Base-by-base conservation (phyloP, 2,329 filamentous ascomycete genomes). In the Helicocarpus griseus region DNA sequence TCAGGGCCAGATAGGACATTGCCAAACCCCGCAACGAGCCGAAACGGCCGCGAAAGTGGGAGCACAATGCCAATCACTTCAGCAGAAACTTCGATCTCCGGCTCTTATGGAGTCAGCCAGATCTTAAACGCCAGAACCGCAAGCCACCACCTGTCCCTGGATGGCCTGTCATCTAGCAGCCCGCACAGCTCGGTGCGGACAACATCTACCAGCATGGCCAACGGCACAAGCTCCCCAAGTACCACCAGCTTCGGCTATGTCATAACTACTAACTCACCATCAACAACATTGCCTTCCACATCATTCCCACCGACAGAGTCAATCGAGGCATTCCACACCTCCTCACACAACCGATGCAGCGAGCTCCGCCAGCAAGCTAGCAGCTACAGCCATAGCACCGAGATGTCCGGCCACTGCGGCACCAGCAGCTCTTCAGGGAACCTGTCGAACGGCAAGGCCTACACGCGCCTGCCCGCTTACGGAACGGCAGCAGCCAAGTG, bases 1-100 rank as follows among this genome's bases (percentile, higher is more conserved):
- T 56, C 65, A 21, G 60, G 57, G 2, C 53, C 61, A 41, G 66
- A 68, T 49, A 61, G 69, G 44, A 69, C 60, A 8, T 59, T 71
- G 24, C 69, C 69, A 28, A 67, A 62, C 29, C 65, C 66, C 31
- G 50, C 52, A 29, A 59, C 61, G 22, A 61, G 57, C 28, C 61
- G 63, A 29, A 57, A 54, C 52, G 51, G 47, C 46, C n/a, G 39
- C 41, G 29, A 35, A 11, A 48, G 43, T 14, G 11, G 52, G 45
- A n/a, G 33, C 56, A 49, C 33, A 49, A 56, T 24, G 28, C 59
- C 38, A 58, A 61, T 7, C 5, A 21, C 44, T n/a, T 41, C 44
- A 28, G 14, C 53, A 46, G 48, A 46, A 14, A 28, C 24, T 14
- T 49, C 56, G 4, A 52, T 59, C 2, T 55, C 56, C 6, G 36